Evolutionary conservation across 2,329 filamentous ascomycete genomes (phyloP).

Genomic region (Pseudogymnoascus sp.): DNA sequence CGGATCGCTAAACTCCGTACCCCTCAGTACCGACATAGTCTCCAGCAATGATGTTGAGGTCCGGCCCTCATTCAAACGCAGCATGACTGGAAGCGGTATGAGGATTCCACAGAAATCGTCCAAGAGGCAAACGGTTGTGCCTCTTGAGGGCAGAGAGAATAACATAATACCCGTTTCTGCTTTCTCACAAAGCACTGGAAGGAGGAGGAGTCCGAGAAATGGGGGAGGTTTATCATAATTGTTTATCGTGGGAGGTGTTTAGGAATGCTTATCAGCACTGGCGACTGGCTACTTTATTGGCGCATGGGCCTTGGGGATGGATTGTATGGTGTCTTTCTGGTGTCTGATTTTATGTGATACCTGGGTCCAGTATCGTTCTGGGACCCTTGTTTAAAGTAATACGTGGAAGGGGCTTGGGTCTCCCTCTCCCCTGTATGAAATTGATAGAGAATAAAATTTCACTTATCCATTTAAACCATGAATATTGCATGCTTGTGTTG

Average conservation of each 20-base stretch:
- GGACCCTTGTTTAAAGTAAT: conserved; percentile 3
- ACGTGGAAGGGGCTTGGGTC: conserved; percentile 5
- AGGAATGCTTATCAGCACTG: not conserved
- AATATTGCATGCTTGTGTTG: not conserved
- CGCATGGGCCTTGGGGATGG: not conserved
- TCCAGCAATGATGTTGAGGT: not conserved
- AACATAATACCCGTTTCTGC: conserved; percentile 18
- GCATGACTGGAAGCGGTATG: conserved; percentile 25
- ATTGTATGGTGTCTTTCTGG: conserved; percentile 2
- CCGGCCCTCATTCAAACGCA: conserved; percentile 20
- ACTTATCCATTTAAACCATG: not conserved
- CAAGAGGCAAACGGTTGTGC: conserved; percentile 31
- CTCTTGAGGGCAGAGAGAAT: conserved; percentile 39
- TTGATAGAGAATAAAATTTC: not conserved
- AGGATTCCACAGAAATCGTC: conserved; percentile 36
- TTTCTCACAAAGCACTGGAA: conserved; percentile 22
- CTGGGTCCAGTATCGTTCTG: not conserved
- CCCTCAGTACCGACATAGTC: not conserved
- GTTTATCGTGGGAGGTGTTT: not conserved
- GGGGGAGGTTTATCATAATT: conserved; percentile 5
- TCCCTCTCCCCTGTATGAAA: not conserved
- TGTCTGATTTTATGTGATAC: not conserved
- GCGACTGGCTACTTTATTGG: conserved; percentile 4
- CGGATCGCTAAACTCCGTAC: conserved; percentile 21
- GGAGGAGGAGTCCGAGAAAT: conserved; percentile 25